Percentiles rank a stretch among this genome's conserved stretches.
Conservation (phyloP, 2,329 filamentous ascomycete species). For the Madurella mycetomatis region DNA sequence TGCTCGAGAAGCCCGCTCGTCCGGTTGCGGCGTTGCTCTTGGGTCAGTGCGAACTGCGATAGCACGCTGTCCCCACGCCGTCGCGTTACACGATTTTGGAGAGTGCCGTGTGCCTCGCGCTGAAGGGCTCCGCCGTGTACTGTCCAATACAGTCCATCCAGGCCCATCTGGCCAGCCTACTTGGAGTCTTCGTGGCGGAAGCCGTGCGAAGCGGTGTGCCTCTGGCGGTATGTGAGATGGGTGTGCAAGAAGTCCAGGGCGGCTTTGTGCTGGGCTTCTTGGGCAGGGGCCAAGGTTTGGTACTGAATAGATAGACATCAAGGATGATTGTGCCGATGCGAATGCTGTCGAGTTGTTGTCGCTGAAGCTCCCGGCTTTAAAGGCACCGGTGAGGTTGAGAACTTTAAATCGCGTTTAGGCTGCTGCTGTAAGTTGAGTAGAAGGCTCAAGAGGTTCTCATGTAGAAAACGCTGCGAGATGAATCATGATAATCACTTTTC, state of each 20-base stretch:
- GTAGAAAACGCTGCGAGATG: too few relatives aligned
- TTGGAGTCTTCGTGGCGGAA: conserved; percentile 49
- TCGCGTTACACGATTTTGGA: conserved; percentile 34
- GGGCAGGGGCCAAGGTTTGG: conserved; percentile 32
- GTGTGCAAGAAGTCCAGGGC: conserved; percentile 44
- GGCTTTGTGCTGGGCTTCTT: conserved; percentile 40
- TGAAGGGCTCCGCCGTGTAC: conserved; percentile 46
- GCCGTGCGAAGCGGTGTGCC: conserved; percentile 46
- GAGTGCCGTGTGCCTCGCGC: conserved; percentile 37
- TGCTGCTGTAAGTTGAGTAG: too few relatives aligned
- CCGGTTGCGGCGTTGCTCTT: conserved; percentile 37
- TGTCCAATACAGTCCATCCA: conserved; percentile 53
- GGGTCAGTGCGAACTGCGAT: conserved; percentile 43
- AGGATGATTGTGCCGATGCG: conserved; percentile 50
- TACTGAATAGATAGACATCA: conserved; percentile 47
- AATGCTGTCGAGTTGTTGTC: conserved; percentile 50
- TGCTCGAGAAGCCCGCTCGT: conserved; percentile 45
- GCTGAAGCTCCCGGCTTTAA: conserved; percentile 42
- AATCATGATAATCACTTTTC: too few relatives aligned
- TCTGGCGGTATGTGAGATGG: conserved; percentile 43
- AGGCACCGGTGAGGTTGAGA: conserved; percentile 43
- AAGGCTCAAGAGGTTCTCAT: too few relatives aligned
- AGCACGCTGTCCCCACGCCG: conserved; percentile 40
- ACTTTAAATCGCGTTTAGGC: too few relatives aligned
- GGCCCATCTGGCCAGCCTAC: conserved; percentile 54